Evolutionary conservation across 2,329 filamentous ascomycete genomes (phyloP).

Genomic region (Pseudohalonectria lignicola): DNA sequence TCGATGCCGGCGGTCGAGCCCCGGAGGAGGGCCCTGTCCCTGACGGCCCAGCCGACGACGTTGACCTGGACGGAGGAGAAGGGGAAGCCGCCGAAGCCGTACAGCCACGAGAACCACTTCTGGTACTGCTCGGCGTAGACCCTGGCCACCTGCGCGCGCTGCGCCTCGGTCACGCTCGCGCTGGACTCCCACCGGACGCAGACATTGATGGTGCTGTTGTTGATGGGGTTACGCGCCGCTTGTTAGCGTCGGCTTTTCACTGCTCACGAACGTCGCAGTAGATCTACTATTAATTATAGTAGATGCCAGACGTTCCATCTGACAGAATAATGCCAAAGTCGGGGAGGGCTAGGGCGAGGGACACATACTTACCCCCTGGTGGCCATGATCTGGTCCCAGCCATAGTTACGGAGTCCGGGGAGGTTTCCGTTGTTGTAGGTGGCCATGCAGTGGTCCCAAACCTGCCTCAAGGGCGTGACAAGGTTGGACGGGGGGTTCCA

Average conservation of each 20-base stretch:
- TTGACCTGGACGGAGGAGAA: background rate
- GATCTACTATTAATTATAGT: no score
- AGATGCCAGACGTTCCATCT: no score
- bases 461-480: background rate
- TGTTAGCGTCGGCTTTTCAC: no score
- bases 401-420: background rate
- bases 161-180: slow-evolving; percentile 21
- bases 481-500: background rate
- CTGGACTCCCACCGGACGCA: slow-evolving; percentile 33
- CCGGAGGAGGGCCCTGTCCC: background rate
- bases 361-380: slow-evolving; percentile 13
- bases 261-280: no score
- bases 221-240: no score
- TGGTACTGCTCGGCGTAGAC: slow-evolving; percentile 3
- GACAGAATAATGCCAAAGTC: no score
- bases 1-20: slow-evolving; percentile 16
- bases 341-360: no score
- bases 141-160: slow-evolving; percentile 23
- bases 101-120: background rate
- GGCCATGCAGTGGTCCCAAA: background rate
- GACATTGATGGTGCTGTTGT: slow-evolving; percentile 18
- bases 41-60: background rate
- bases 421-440: background rate
- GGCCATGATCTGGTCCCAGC: slow-evolving; percentile 20
- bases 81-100: background rate